Evolutionary conservation across 2,329 filamentous ascomycete genomes (phyloP), one percentile per base, ranked within the genome.

Genomic region (Penicillium freii): DNA sequence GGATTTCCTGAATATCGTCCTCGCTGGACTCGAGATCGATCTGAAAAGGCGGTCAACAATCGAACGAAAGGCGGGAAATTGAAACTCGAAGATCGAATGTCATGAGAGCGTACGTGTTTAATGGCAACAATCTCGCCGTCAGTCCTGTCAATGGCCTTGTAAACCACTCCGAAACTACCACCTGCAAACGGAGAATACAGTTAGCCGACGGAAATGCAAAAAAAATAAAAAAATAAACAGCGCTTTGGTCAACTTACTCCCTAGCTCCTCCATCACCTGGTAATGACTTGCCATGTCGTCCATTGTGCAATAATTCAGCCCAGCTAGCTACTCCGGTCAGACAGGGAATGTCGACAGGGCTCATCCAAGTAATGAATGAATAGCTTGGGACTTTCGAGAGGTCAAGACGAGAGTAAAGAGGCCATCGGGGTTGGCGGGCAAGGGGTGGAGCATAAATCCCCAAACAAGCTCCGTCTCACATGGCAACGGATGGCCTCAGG

Each of bases 11-110:
- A 58, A 99, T 96, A 73, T 99, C 94, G 78, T 99, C 94, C 75
- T 96, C 93, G 80, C 92, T 97, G 57, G 93, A 96, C 78, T 99
- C 94, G 71, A 99, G 90, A 75, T 99, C 94, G 75, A 99, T 97
- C 92, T 97, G 10, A 21, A 54, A 40, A 31, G 46, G 51, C 38
- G 13, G 64, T 69, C 56, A 65, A 60, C 57, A 58, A 51, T 43
- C 23, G 44, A 23, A 21, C 9, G 9, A 15, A 21, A 19, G 17
- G 39, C 36, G 29, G 31, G 11, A 47, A 29, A 29, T 29, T 40
- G 17, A 19, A 44, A 42, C 17, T 31, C 25, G 17, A 36, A 52
- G n/a, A 27, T 29, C 38, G 17, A 17, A 45, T 8, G 17, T 21
- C n/a, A 40, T 15, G 49, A 54, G 51, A 51, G 49, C 89, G 71